Conservation (phyloP, 345 rosid genomes). For the thale cress (Arabidopsis thaliana) region TAIR10.1 NC_003075.7:18473001-18473500, state of each 20-base stretch:
- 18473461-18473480: neutral
- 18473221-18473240: no score
- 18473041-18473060: no score
- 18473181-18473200: no score
- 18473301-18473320: neutral
- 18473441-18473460: conserved; percentile 3
- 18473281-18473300: neutral
- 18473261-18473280: no score
- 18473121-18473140: neutral
- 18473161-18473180: no score
- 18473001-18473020: no score
- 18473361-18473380: neutral
- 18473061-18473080: no score
- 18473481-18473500: neutral
- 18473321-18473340: neutral
- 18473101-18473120: neutral
- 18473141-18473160: no score
- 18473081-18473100: neutral
- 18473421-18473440: neutral
- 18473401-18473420: neutral
- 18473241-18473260: no score
- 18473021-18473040: no score
- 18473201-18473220: no score
- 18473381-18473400: neutral
- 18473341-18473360: neutral